Conservation (phyloP, 202 grass and related monocot species). For the Digitaria exilis region DNA sequence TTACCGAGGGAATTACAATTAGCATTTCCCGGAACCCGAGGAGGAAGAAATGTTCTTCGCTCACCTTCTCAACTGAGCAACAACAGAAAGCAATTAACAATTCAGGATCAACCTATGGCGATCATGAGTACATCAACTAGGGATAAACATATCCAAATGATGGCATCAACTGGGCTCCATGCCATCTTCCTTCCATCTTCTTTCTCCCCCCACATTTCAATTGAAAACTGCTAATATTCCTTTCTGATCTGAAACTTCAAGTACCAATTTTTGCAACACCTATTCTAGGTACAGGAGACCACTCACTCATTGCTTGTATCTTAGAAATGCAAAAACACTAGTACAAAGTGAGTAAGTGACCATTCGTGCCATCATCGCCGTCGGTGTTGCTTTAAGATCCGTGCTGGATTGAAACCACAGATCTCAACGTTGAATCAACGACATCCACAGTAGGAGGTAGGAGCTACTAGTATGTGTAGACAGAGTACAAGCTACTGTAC, state of each 20-base stretch:
- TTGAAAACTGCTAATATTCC: slow-evolving; percentile 37
- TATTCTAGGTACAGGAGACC: slow-evolving; percentile 4
- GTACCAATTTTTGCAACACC: slow-evolving; percentile 7
- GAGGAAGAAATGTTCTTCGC: slow-evolving; percentile 44
- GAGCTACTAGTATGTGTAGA: neutral
- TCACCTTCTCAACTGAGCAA: slow-evolving; percentile 1
- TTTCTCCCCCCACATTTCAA: neutral
- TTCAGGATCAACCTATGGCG: slow-evolving; percentile 18
- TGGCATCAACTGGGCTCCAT: slow-evolving; percentile 48
- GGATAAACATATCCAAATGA: slow-evolving; percentile 51
- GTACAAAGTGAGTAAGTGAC: neutral
- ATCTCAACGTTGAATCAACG: neutral
- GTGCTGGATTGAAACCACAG: neutral
- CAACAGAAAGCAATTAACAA: slow-evolving; percentile 35
- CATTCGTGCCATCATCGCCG: neutral
- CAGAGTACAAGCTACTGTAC: neutral
- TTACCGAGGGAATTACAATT: slow-evolving; percentile 47
- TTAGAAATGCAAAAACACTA: neutral
- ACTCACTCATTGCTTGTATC: neutral
- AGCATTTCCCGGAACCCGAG: slow-evolving; percentile 30
- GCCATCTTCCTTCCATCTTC: slow-evolving; percentile 50
- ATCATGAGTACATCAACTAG: slow-evolving; percentile 45
- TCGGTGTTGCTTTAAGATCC: neutral
- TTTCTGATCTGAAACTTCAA: slow-evolving; percentile 48
- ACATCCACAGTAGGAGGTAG: neutral